These are phyloP conservation scores for Scheffersomyces stipitis DNA, from an alignment of 805 yeast genomes.

Conservation along the genomic window DNA sequence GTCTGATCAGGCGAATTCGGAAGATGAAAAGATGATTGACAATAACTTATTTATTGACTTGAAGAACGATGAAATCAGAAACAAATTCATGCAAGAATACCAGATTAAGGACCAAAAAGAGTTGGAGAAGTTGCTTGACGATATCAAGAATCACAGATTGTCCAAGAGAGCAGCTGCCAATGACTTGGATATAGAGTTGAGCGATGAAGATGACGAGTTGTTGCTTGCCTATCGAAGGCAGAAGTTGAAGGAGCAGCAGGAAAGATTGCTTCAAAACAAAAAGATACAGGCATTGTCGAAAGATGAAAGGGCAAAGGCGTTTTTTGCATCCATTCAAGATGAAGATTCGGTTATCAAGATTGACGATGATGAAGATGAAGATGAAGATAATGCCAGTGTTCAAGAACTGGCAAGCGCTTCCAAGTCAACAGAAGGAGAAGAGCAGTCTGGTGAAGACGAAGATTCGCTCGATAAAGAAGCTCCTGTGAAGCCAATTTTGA, in stretches of 20 bases:
- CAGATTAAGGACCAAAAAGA: conserved; percentile 60
- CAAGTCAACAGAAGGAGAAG: conserved; percentile 7
- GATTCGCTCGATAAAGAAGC: conserved; percentile 18
- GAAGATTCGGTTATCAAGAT: conserved; percentile 27
- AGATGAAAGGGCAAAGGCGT: conserved; percentile 62
- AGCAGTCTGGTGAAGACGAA: conserved; percentile 13
- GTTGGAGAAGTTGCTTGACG: conserved; percentile 67
- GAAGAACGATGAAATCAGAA: conserved; percentile 58
- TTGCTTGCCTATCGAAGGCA: conserved; percentile 47
- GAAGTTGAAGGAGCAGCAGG: conserved; percentile 46
- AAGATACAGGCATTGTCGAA: conserved; percentile 44
- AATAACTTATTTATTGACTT: conserved; percentile 59
- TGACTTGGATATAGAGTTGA: conserved; percentile 60
- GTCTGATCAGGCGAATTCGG: conserved; percentile 64
- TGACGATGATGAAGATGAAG: conserved; percentile 24
- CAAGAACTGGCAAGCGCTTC: not conserved
- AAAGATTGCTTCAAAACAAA: conserved; percentile 47
- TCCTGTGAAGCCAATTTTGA: conserved; percentile 31
- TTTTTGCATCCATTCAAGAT: conserved; percentile 62
- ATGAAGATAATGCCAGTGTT: conserved; percentile 13
- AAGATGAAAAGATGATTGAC: conserved; percentile 77
- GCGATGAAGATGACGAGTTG: conserved; percentile 73
- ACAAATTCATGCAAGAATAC: conserved; percentile 58
- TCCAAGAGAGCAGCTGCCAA: conserved; percentile 54
- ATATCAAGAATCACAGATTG: conserved; percentile 70